Evolutionary conservation across 129 eudicot genomes (phyloP).

Genomic region (Smallanthus sonchifolius): DNA sequence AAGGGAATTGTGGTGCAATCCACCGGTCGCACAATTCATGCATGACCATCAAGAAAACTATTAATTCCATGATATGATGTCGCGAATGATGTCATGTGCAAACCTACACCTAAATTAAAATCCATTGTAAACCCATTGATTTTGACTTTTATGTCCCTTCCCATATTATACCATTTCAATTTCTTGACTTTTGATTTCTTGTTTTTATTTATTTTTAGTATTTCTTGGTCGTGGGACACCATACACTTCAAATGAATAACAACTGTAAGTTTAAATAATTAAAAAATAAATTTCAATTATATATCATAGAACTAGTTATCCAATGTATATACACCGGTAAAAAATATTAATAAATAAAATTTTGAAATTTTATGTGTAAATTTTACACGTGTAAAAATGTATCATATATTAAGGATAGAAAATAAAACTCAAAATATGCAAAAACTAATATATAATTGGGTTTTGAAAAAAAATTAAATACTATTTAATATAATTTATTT

Average conservation of each 20-base stretch:
- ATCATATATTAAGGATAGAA: too few species aligned
- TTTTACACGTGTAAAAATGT: too few species aligned
- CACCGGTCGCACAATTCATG: background rate
- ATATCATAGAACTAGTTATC: too few species aligned
- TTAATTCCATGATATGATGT: constrained; percentile 23
- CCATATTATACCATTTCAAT: constrained; percentile 11
- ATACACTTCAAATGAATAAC: background rate
- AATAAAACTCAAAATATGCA: too few species aligned
- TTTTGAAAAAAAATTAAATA: too few species aligned
- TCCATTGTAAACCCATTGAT: constrained; percentile 9
- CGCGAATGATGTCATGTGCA: constrained; percentile 20
- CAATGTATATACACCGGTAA: too few species aligned
- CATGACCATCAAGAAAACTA: background rate
- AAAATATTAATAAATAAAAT: too few species aligned
- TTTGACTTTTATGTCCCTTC: constrained; percentile 19
- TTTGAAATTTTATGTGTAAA: too few species aligned
- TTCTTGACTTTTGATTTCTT: constrained; percentile 18
- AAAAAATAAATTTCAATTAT: background rate
- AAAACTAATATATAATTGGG: too few species aligned
- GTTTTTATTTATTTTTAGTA: background rate
- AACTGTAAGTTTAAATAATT: background rate
- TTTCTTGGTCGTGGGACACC: background rate
- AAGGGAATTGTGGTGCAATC: background rate
- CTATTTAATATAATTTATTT: too few species aligned
- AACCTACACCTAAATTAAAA: background rate